These are phyloP conservation scores for Cetradonia linearis DNA, from an alignment of 495 filamentous ascomycete species.

Conservation along the genomic window DNA sequence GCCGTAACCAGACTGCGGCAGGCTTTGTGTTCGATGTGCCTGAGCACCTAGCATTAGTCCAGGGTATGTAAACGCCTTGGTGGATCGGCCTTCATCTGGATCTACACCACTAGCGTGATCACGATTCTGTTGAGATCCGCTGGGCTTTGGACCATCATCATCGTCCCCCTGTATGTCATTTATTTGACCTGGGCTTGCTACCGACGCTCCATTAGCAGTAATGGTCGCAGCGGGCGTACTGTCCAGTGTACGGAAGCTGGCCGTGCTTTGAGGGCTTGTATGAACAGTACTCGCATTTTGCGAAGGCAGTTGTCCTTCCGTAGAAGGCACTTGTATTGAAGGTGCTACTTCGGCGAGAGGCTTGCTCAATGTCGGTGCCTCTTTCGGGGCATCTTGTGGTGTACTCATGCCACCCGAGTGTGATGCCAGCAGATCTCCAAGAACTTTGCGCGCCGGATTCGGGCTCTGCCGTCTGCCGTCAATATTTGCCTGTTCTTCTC, in stretches of 20 bases:
- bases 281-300: conserved; percentile 19
- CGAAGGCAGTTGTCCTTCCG: conserved; percentile 8
- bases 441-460: conserved; percentile 23
- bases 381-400: conserved; percentile 25
- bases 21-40: conserved; percentile 49
- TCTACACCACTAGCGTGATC: conserved; percentile 25
- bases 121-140: background rate
- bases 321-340: conserved; percentile 17
- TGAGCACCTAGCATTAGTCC: conserved; percentile 35
- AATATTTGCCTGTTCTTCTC: conserved; percentile 4
- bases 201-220: conserved; percentile 21
- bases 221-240: conserved; percentile 18
- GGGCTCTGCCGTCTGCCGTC: conserved; percentile 22
- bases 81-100: conserved; percentile 36
- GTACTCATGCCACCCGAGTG: conserved; percentile 20
- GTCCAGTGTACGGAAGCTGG: conserved; percentile 23
- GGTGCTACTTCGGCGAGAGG: conserved; percentile 19
- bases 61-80: conserved; percentile 45
- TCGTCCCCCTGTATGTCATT: conserved; percentile 20
- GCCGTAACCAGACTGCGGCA: conserved; percentile 56
- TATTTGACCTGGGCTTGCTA: conserved; percentile 27
- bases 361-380: conserved; percentile 23
- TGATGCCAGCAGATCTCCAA: conserved; percentile 21
- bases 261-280: conserved; percentile 27
- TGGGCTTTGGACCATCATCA: conserved; percentile 13